Evolutionary conservation across 257 asterid species (phyloP), one percentile per base, ranked within the genome.

Genomic region (Fraxinus cuspidata): DNA sequence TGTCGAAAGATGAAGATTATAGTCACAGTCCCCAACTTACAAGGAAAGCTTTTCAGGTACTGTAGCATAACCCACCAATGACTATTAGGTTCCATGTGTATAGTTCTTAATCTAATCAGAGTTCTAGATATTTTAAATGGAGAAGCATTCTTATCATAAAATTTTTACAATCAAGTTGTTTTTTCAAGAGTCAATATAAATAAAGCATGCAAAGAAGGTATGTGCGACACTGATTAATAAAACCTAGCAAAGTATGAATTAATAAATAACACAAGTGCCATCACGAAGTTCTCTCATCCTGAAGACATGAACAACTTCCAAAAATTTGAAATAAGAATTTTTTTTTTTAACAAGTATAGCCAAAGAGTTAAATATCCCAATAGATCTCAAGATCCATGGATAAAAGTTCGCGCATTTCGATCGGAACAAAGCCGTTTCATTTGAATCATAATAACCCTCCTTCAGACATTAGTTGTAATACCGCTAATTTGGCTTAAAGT

Each of bases 31-130:
- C 69, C 28, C 28, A 38, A 38, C 13, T 38, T 38, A 38, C 44
- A 38, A 38, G 51, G 51, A 42, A 42, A 12, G 51, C 51, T 42
- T 42, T 13, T 74, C 31, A 40, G 40, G 73, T 71, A 29, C 47
- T 21, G 3, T 2, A 70, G 12, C 47, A 25, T 29, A 47, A 44
- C 44, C 29, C 70, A 74, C 44, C 63, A 70, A 63, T 56, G 76
- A 34, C 31, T 37, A 44, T 38, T 15, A 4, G 34, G 47, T 71
- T 23, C 34, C 69, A 63, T 63, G 34, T 35, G 31, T 7, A 29
- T 4, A 75, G 73, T 72, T 42, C 79, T 64, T 67, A 78, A 42
- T 64, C 78, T 69, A 68, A 31, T 56, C 19, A 37, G 38, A 28
- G 23, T 69, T 71, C 37, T 38, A 34, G 28, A 64, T 66, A 29